A percentile compares a stretch with the other conserved stretches of the same genome.
Conservation (phyloP, 2,329 filamentous ascomycete species). For the Dothistroma septosporum region DNA sequence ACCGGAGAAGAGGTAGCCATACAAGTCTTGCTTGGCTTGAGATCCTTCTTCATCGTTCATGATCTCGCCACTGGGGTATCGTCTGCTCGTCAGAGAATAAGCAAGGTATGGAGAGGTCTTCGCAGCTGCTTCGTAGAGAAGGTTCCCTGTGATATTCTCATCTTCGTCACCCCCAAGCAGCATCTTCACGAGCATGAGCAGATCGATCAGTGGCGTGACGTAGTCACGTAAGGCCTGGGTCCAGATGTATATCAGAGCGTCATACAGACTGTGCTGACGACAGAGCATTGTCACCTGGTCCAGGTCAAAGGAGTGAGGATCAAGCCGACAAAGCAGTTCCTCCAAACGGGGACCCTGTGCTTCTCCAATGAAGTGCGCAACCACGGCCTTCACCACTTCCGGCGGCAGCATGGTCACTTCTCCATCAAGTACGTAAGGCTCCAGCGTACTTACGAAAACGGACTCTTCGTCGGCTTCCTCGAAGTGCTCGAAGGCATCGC, state of each 20-base stretch:
- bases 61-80: slow-evolving; percentile 80
- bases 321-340: slow-evolving; percentile 89
- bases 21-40: slow-evolving; percentile 80
- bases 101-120: slow-evolving; percentile 96
- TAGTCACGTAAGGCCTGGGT: slow-evolving; percentile 86
- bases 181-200: slow-evolving; percentile 61
- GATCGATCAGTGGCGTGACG: slow-evolving; percentile 81
- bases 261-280: slow-evolving; percentile 87
- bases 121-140: slow-evolving; percentile 64
- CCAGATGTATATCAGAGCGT: slow-evolving; percentile 96
- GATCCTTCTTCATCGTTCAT: slow-evolving; percentile 69
- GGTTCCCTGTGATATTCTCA: slow-evolving; percentile 44
- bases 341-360: slow-evolving; percentile 76
- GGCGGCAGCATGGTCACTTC: slow-evolving; percentile 74
- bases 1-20: slow-evolving; percentile 90
- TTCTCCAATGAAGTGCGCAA: slow-evolving; percentile 72
- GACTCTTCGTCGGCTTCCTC: slow-evolving; percentile 69
- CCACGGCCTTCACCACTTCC: slow-evolving; percentile 77
- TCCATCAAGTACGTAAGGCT: slow-evolving; percentile 79
- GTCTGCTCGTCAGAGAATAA: slow-evolving; percentile 79
- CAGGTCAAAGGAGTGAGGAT: slow-evolving; percentile 85
- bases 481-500: slow-evolving; percentile 85
- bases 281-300: slow-evolving; percentile 88
- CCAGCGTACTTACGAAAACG: slow-evolving; percentile 81
- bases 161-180: slow-evolving; percentile 54